Conservation (phyloP, 2,329 filamentous ascomycete species). For the Colletotrichum kahawae region DNA sequence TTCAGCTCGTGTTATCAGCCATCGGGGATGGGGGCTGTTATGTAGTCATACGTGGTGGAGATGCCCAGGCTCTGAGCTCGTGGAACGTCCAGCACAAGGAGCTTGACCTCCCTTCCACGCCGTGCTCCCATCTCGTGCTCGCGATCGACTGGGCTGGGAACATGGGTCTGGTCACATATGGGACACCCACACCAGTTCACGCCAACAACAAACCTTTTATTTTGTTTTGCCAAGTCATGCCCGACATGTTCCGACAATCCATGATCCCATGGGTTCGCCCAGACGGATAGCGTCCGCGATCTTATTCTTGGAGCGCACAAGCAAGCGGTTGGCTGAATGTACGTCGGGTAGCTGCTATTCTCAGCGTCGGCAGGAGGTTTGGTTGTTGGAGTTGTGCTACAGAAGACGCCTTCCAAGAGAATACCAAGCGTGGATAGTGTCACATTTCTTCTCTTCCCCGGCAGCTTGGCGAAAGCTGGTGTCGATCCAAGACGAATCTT, state of each 20-base stretch:
- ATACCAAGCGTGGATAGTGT: neutral
- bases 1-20: neutral
- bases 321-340: neutral
- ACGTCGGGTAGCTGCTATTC: neutral
- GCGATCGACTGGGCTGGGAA: neutral
- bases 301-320: neutral
- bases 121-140: neutral
- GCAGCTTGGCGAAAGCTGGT: conserved; percentile 7
- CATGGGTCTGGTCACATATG: neutral
- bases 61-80: neutral
- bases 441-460: neutral
- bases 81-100: neutral
- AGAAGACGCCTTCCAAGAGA: neutral
- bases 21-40: neutral
- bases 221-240: conserved; percentile 3
- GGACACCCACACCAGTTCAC: neutral
- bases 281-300: neutral
- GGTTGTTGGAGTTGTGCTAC: neutral
- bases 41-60: neutral
- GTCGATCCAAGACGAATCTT: neutral
- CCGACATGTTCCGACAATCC: conserved; percentile 18
- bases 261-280: neutral
- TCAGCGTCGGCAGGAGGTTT: neutral
- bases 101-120: neutral
- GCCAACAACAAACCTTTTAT: neutral